These are phyloP conservation scores for Marsdenia floribunda DNA, from an alignment of 257 asterid species.

Conservation along the genomic window DNA sequence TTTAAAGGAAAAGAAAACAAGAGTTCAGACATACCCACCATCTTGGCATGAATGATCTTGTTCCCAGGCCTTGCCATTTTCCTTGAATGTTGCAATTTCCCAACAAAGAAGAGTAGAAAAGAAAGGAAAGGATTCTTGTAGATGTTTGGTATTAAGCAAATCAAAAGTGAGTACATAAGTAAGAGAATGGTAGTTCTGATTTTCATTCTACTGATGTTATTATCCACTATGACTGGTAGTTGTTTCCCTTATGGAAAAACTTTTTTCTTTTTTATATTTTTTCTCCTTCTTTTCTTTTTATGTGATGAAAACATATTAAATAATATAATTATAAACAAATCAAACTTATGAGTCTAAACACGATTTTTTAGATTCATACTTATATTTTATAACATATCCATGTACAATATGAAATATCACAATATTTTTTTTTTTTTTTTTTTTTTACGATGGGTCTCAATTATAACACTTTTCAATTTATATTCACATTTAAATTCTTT, in stretches of 20 bases:
- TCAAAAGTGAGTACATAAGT: background rate
- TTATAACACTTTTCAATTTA: too few relatives aligned
- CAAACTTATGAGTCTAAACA: too few relatives aligned
- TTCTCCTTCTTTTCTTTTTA: too few relatives aligned
- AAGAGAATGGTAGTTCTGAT: constrained; percentile 16
- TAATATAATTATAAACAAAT: too few relatives aligned
- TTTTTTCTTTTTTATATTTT: background rate
- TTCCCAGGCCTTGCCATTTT: constrained; percentile 25
- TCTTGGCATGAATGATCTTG: constrained; percentile 31
- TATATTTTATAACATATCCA: too few relatives aligned
- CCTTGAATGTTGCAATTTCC: background rate
- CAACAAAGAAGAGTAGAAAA: background rate
- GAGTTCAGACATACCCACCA: constrained; percentile 26
- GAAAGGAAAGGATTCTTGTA: background rate
- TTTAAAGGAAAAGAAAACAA: background rate
- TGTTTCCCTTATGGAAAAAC: background rate
- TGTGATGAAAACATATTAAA: too few relatives aligned
- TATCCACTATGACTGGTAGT: background rate
- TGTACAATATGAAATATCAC: too few relatives aligned
- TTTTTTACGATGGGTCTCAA: too few relatives aligned
- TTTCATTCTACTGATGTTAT: background rate
- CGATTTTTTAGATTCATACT: too few relatives aligned
- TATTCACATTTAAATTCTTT: too few relatives aligned
- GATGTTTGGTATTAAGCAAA: background rate
- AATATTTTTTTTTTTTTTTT: too few relatives aligned